phyloP scores from a whole-genome alignment of 768 basidiomycete species.

The Tricholoma saponaceum region DNA sequence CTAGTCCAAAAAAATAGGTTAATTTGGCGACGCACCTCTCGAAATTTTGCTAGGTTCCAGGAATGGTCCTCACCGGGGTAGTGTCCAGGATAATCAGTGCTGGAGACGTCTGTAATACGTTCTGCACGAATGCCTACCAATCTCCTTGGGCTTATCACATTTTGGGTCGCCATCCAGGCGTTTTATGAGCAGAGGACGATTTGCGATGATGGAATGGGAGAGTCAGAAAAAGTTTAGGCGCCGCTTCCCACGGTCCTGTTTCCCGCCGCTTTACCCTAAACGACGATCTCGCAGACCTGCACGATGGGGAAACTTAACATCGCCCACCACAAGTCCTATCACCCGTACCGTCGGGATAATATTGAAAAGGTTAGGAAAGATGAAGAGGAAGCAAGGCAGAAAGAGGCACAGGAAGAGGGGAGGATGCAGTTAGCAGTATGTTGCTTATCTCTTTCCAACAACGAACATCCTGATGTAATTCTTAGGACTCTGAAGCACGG shows the following conservation, averaged over 20 bases:
- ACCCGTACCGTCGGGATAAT: conserved; percentile 82
- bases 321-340: conserved; percentile 89
- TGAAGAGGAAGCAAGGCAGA: conserved; percentile 71
- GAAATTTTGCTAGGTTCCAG: conserved; percentile 77
- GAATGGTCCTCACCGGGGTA: conserved; percentile 80
- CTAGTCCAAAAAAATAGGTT: too few species aligned
- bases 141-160: conserved; percentile 31
- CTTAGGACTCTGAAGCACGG: conserved; percentile 77
- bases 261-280: neutral
- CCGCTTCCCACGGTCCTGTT: conserved; percentile 1
- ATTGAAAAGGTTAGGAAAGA: conserved; percentile 76
- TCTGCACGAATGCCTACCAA: conserved; percentile 71
- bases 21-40: conserved; percentile 49
- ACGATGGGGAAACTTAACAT: conserved; percentile 84
- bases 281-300: neutral
- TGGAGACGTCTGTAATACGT: conserved; percentile 75
- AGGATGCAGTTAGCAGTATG: conserved; percentile 67
- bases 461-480: conserved; percentile 14
- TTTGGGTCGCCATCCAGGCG: conserved; percentile 8
- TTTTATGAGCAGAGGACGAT: neutral
- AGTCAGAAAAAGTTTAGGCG: conserved; percentile 1
- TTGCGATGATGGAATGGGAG: neutral
- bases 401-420: conserved; percentile 69
- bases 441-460: conserved; percentile 10
- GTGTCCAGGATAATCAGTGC: conserved; percentile 89